These are phyloP conservation scores for Suillus subalutaceus DNA, from an alignment of 768 basidiomycete species.

Conservation along the genomic window DNA sequence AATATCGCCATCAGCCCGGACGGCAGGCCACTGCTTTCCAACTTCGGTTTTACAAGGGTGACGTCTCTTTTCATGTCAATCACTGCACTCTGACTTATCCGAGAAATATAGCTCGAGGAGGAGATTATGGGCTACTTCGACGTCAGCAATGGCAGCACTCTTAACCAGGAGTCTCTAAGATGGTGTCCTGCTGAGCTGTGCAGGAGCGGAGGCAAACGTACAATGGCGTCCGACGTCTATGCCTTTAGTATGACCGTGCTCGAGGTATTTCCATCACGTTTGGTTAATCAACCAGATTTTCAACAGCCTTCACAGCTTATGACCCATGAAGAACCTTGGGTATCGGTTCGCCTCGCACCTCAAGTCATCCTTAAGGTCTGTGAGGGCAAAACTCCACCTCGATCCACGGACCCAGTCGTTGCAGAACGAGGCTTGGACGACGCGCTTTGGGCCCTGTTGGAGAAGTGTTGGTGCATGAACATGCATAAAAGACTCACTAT, in stretches of 20 bases:
- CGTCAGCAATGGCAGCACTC: slow-evolving; percentile 8
- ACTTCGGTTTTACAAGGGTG: slow-evolving; percentile 60
- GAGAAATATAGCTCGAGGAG: slow-evolving; percentile 48
- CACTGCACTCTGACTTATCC: background rate
- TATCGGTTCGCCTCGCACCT: slow-evolving; percentile 49
- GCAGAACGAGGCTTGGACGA: slow-evolving; percentile 48
- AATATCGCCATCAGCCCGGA: slow-evolving; percentile 49
- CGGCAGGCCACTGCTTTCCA: slow-evolving; percentile 56
- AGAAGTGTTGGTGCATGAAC: slow-evolving; percentile 44
- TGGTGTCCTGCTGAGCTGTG: slow-evolving; percentile 63
- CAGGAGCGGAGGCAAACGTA: slow-evolving; percentile 49
- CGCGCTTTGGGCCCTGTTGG: slow-evolving; percentile 47
- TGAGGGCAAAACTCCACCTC: slow-evolving; percentile 42
- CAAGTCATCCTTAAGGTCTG: slow-evolving; percentile 51
- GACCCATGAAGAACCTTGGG: slow-evolving; percentile 57
- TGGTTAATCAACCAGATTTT: background rate
- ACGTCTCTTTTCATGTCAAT: background rate
- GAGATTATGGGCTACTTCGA: slow-evolving; percentile 41
- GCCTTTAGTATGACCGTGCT: slow-evolving; percentile 60
- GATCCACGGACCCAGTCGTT: slow-evolving; percentile 40
- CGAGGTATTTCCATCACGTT: slow-evolving; percentile 40
- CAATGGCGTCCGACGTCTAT: slow-evolving; percentile 53
- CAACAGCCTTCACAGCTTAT: slow-evolving; percentile 39
- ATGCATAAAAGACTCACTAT: slow-evolving; percentile 43
- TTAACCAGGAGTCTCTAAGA: slow-evolving; percentile 32